Evolutionary conservation across 2,329 filamentous ascomycete species (phyloP), one percentile per base, ranked within the genome.

Genomic region (Endocalyx cinctus): DNA sequence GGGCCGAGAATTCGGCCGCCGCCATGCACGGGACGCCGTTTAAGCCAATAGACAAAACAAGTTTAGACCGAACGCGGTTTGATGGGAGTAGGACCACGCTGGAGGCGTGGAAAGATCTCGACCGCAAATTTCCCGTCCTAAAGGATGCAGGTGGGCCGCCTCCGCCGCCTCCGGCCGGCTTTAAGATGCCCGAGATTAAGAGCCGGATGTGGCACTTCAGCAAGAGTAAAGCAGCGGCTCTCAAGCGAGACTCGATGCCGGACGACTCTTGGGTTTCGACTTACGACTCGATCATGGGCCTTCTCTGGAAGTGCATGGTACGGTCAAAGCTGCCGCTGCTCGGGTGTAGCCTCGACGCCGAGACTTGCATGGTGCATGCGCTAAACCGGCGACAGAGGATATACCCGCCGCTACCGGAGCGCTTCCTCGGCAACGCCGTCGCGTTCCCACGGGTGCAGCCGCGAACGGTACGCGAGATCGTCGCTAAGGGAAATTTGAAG

Each of bases 241-340:
- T 52, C 18, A 52, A 52, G 37, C 26, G 18, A 6, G 35, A 43
- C 11, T 35, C 41, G 6, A 22, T 18, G 3, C 12, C 17, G 5
- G 31, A 25, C 2, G 31, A 13, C 4, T 29, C 27, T 11, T 52
- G 43, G 44, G 40, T 52, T 7, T 50, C 45, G n/a, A 52, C 47
- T 3, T 54, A 52, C 38, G 51, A 54, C 35, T 41, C 46, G 17
- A 42, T 53, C 15, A 41, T 52, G 22, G 46, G 43, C 2, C 17
- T 51, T n/a, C 31, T 52, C 18, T 53, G 50, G 50, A 42, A 41
- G 19, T 33, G 36, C 12, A 39, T 50, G 11, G 43, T 42, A 11
- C 45, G 42, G 2, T 39, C 50, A 20, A 45, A 48, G 28, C 15
- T 45, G 6, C 36, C 39, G 7, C 33, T 52, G 10, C 31, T 51